Conservation (phyloP, 306 rosid genomes). For the Quercus rubra region DNA sequence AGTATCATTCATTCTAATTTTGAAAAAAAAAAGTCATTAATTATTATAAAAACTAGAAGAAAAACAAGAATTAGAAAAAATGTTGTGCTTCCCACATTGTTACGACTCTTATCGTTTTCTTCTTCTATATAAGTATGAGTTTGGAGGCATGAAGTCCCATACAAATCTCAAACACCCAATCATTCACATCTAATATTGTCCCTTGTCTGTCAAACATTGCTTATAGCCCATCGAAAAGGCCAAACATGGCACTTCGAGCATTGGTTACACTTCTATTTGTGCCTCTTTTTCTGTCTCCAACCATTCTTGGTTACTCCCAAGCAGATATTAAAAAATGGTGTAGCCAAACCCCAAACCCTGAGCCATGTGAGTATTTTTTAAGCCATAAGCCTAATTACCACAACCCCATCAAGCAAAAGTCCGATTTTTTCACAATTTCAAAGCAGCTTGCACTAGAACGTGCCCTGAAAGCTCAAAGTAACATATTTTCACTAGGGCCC, state of each 20-base stretch:
- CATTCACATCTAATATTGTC: neutral
- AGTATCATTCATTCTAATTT: too few relatives aligned
- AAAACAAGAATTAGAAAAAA: neutral
- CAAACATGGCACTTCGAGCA: neutral
- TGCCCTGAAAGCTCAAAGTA: constrained; percentile 36
- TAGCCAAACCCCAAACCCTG: constrained; percentile 76
- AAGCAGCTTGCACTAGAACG: constrained; percentile 47
- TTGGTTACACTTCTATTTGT: constrained; percentile 14
- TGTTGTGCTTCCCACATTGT: neutral
- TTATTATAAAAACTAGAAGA: neutral
- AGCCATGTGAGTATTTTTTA: constrained; percentile 62
- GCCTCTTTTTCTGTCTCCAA: constrained; percentile 24
- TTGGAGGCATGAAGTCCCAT: neutral
- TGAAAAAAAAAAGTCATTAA: neutral
- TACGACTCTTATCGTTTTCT: neutral
- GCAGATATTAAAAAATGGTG: constrained; percentile 60
- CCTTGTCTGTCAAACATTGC: neutral
- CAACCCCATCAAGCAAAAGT: constrained; percentile 42
- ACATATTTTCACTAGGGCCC: constrained; percentile 37
- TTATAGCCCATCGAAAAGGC: neutral
- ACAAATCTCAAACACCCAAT: neutral
- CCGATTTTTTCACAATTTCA: constrained; percentile 56
- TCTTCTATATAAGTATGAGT: neutral
- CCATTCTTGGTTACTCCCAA: constrained; percentile 14
- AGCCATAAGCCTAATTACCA: constrained; percentile 19